Evolutionary conservation across 805 yeast genomes (phyloP), one percentile per base, ranked within the genome.

Genomic region (Candida pseudoglaebosa): DNA sequence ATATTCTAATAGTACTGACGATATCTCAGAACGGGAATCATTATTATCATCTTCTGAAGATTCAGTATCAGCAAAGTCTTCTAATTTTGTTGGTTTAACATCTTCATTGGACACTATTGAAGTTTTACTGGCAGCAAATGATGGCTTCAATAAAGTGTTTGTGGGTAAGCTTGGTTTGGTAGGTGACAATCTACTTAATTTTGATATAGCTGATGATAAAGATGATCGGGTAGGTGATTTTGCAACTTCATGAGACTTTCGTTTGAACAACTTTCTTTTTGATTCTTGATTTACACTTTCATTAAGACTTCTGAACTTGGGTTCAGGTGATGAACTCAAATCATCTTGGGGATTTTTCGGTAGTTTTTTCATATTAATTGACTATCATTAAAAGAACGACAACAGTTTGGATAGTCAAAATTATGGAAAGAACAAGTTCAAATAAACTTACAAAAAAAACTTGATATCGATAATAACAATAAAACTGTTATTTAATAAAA

Each of bases 31-130:
- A 12, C n/a, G 5, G 10, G 22, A 22, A n/a, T 43, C 51, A 28
- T 45, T 50, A 14, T 37, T 36, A n/a, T 48, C 44, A 34, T 33
- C 36, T 22, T 33, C 36, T 8, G 36, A 33, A 4, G 44, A 40
- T 26, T 43, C 47, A 5, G 70, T 57, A 45, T 67, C 73, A 13
- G 72, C 72, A 46, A 67, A 65, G 32, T 66, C 72, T 8, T 55
- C 61, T 17, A 62, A 39, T 4, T 50, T 48, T 22, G 55, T 41
- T 19, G 48, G 54, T 31, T 46, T 47, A 15, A 10, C 29, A 4
- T 47, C 41, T 6, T 49, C 44, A 24, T 24, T 35, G 9, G 46
- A 43, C 4, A 37, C 36, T 6, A 38, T 35, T 7, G 61, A 51
- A 4, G 60, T 42, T 28, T 45, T 45, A 5, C 56, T 48, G 16